Conservation (phyloP, 2,329 filamentous ascomycete species). For the Mycosphaerella sp. region DNA sequence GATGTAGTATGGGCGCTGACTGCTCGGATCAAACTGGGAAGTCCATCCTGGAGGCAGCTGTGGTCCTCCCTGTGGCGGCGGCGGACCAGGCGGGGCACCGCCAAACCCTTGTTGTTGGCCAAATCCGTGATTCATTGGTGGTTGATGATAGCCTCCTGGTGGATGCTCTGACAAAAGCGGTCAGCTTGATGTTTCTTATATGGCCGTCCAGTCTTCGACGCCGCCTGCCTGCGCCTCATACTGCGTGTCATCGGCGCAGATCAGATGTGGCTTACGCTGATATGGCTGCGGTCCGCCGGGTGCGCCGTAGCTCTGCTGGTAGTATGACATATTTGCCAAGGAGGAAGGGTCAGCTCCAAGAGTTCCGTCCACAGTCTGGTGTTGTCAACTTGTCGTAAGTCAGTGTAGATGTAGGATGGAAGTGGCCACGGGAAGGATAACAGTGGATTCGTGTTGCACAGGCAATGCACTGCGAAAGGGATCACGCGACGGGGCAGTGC, state of each 20-base stretch:
- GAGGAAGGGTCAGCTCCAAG: conserved; percentile 2
- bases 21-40: conserved; percentile 13
- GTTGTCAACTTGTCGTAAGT: no score
- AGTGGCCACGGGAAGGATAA: background rate
- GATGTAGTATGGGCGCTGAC: conserved; percentile 14
- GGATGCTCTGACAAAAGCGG: conserved; percentile 13
- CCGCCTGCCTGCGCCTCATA: conserved; percentile 9
- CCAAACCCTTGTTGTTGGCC: conserved; percentile 14
- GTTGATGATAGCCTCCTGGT: conserved; percentile 16
- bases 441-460: background rate
- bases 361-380: no score
- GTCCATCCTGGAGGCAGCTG: conserved; percentile 16
- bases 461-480: no score
- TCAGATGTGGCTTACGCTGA: conserved; percentile 15
- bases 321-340: conserved; percentile 6
- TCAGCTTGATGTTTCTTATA: conserved; percentile 12
- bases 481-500: no score
- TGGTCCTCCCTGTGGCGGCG: conserved; percentile 10
- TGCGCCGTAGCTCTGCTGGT: conserved; percentile 11
- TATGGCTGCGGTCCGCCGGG: conserved; percentile 6
- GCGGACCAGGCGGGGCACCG: conserved; percentile 19
- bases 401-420: background rate
- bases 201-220: background rate
- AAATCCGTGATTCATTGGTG: conserved; percentile 16
- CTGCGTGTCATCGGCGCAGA: background rate